A percentile compares a stretch with the other conserved stretches of the same genome.
These are phyloP conservation scores for Salicornia ramosissima DNA, from an alignment of 148 eudicot genomes.

Conservation along the genomic window DNA sequence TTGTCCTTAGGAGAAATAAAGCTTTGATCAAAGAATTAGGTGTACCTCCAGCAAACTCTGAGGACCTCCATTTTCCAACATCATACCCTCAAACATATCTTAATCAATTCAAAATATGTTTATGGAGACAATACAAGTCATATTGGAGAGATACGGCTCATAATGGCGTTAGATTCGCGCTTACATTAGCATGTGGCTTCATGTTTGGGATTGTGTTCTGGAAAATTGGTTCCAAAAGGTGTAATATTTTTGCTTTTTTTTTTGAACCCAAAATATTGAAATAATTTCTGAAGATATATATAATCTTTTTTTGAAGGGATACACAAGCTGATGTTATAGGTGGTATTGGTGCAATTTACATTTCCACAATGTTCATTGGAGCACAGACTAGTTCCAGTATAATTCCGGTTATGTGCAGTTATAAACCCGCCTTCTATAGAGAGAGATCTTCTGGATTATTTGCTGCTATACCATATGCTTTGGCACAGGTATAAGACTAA, in stretches of 20 bases:
- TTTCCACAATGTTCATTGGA: conserved; percentile 25
- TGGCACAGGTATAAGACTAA: conserved; percentile 27
- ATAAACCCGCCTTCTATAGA: conserved; percentile 23
- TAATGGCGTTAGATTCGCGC: conserved; percentile 24
- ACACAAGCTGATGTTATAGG: conserved; percentile 22
- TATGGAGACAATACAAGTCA: conserved; percentile 31
- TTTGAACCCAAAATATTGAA: background rate
- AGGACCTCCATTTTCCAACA: conserved; percentile 24
- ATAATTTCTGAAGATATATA: background rate
- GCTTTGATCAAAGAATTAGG: conserved; percentile 19
- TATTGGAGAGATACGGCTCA: conserved; percentile 25
- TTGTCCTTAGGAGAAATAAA: conserved; percentile 27
- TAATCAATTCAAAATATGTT: conserved; percentile 27
- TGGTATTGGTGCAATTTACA: conserved; percentile 20
- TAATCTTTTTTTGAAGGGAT: conserved; percentile 13
- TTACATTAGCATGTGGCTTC: conserved; percentile 21
- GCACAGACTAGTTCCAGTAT: conserved; percentile 20
- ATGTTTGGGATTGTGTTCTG: conserved; percentile 29
- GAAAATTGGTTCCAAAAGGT: conserved; percentile 27
- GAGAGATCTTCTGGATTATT: conserved; percentile 28
- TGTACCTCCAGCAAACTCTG: conserved; percentile 10
- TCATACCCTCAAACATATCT: conserved; percentile 23
- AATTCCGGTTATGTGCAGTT: conserved; percentile 17
- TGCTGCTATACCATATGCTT: conserved; percentile 29
- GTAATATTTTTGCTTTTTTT: background rate